Percentiles rank a stretch among this genome's conserved stretches.
Conservation (phyloP, 2,329 filamentous ascomycete genomes). For the Diaporthe citri region DNA sequence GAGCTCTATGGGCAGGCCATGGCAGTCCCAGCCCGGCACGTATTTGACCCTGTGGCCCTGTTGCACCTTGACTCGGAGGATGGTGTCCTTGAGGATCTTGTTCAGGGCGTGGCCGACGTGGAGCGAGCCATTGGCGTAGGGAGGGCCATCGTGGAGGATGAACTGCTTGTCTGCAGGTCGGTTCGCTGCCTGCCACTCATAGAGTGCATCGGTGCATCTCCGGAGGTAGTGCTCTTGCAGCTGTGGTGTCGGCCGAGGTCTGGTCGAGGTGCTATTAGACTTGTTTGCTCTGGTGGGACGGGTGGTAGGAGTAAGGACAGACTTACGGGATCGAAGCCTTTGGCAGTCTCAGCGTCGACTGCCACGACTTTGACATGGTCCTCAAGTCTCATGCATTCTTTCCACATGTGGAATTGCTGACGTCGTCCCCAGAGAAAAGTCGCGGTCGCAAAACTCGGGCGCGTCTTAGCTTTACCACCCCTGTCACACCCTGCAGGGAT, state of each 20-base stretch:
- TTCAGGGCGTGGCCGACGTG: slow-evolving; percentile 97
- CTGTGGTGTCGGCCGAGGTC: slow-evolving; percentile 64
- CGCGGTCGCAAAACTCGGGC: slow-evolving; percentile 29
- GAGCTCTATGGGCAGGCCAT: slow-evolving; percentile 95
- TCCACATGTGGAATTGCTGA: slow-evolving; percentile 13
- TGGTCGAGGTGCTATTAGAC: slow-evolving; percentile 48
- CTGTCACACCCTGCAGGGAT: background rate
- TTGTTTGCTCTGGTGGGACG: background rate
- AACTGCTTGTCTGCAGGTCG: slow-evolving; percentile 72
- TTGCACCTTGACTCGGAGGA: slow-evolving; percentile 83
- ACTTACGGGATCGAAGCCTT: slow-evolving; percentile 79
- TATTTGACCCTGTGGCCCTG: slow-evolving; percentile 82
- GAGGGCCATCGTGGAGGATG: slow-evolving; percentile 92
- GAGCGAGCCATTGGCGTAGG: slow-evolving; percentile 93
- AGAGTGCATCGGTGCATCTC: slow-evolving; percentile 87
- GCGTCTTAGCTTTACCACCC: slow-evolving; percentile 8
- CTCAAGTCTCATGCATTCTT: slow-evolving; percentile 30
- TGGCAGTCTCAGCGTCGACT: slow-evolving; percentile 80
- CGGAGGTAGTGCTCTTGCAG: slow-evolving; percentile 72
- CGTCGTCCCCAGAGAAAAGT: background rate
- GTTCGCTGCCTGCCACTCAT: slow-evolving; percentile 82
- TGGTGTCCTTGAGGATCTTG: slow-evolving; percentile 96
- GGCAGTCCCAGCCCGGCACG: slow-evolving; percentile 96
- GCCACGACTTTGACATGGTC: slow-evolving; percentile 72
- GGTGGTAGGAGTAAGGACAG: slow-evolving; percentile 26